A percentile compares a stretch with the other conserved stretches of the same genome.
Conservation (phyloP, 108 stramenopile species). For the Schizochytrium sp. region DNA sequence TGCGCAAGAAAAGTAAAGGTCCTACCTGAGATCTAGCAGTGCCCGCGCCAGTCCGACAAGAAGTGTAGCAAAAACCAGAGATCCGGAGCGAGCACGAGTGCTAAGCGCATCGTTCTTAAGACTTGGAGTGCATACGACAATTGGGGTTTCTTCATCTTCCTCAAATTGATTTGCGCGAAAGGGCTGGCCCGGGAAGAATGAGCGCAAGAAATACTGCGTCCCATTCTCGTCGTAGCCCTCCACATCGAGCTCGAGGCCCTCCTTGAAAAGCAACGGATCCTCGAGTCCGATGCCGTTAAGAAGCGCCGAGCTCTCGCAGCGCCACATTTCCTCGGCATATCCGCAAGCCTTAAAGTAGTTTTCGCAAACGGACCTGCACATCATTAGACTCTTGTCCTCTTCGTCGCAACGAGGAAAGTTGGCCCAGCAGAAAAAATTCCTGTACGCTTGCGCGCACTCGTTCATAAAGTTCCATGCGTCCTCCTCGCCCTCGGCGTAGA, state of each 20-base stretch:
- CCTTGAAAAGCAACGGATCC: slow-evolving; percentile 12
- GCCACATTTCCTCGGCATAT: slow-evolving; percentile 38
- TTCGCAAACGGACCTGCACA: slow-evolving; percentile 49
- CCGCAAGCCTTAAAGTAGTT: slow-evolving; percentile 43
- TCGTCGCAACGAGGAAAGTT: slow-evolving; percentile 52
- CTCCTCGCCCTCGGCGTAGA: slow-evolving; percentile 31
- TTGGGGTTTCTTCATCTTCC: neutral
- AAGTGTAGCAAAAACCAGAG: neutral
- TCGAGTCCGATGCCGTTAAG: slow-evolving; percentile 48
- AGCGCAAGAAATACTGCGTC: slow-evolving; percentile 25
- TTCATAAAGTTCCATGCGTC: slow-evolving; percentile 6
- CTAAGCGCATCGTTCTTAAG: neutral
- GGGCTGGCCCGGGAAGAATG: slow-evolving; percentile 52
- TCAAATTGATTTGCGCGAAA: slow-evolving; percentile 22
- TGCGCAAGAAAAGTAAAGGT: no score
- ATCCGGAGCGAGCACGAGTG: neutral
- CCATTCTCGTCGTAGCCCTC: slow-evolving; percentile 21
- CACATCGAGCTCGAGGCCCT: slow-evolving; percentile 24
- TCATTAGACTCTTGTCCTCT: slow-evolving; percentile 22
- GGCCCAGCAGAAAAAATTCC: slow-evolving; percentile 43
- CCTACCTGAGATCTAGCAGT: no score
- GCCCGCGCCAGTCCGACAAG: neutral
- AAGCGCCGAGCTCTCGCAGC: slow-evolving; percentile 40
- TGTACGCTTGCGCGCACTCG: slow-evolving; percentile 44
- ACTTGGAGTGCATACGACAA: slow-evolving; percentile 27